Evolutionary conservation across 208 protist species (phyloP).

Genomic region (Acanthamoeba lenticulata): DNA sequence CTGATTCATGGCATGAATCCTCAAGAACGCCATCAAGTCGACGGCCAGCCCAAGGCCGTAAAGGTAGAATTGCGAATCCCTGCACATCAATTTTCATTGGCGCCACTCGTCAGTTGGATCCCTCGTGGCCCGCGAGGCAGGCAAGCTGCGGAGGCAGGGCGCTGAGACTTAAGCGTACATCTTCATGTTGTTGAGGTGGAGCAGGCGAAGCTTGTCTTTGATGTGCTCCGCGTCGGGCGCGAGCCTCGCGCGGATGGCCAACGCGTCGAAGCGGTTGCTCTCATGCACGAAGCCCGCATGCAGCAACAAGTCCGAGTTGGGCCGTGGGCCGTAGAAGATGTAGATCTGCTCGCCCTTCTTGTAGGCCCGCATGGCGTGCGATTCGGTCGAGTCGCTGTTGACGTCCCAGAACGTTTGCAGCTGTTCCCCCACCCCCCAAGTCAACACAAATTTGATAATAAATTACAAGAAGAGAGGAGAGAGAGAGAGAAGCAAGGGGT

Average conservation of each 20-base stretch:
- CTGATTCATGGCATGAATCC: slow-evolving; percentile 31
- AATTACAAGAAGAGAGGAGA: neutral
- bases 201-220: slow-evolving; percentile 1
- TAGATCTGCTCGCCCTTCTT: slow-evolving; percentile 48
- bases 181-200: slow-evolving; percentile 20
- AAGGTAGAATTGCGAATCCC: slow-evolving; percentile 4
- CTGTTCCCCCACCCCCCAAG: neutral
- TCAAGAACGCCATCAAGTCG: slow-evolving; percentile 13
- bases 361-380: neutral
- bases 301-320: slow-evolving; percentile 22
- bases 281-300: slow-evolving; percentile 39
- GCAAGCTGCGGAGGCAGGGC: too few species aligned
- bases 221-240: neutral
- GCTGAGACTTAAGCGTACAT: too few species aligned
- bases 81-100: neutral
- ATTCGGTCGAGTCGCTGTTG: slow-evolving; percentile 23
- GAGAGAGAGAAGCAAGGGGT: neutral
- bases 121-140: too few species aligned
- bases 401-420: slow-evolving; percentile 18
- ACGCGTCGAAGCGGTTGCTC: neutral
- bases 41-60: neutral
- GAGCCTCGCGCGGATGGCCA: slow-evolving; percentile 13
- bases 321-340: slow-evolving; percentile 45
- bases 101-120: neutral
- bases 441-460: neutral